These are phyloP conservation scores for Hansenula lynferdii DNA, from an alignment of 1,139 yeast species.

Conservation along the genomic window DNA sequence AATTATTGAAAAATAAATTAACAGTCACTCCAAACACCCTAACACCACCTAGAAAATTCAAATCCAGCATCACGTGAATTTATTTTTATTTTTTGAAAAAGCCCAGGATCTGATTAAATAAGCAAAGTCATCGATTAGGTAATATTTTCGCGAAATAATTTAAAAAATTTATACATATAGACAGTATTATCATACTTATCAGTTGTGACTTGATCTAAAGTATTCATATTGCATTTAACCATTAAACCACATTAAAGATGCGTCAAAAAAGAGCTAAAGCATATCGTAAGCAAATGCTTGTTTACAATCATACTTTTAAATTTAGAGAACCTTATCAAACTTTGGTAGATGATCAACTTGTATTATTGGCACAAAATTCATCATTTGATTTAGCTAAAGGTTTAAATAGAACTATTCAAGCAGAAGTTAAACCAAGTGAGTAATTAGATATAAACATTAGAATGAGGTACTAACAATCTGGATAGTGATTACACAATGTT, in stretches of 20 bases:
- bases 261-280: conserved; percentile 95
- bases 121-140: background rate
- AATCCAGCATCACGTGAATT: background rate
- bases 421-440: conserved; percentile 65
- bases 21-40: background rate
- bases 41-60: background rate
- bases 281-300: conserved; percentile 87
- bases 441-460: conserved; percentile 12
- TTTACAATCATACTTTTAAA: conserved; percentile 78
- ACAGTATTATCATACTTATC: too few relatives aligned
- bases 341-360: conserved; percentile 74
- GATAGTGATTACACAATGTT: conserved; percentile 84
- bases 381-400: conserved; percentile 75
- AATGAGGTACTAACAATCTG: background rate
- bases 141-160: background rate
- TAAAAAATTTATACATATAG: background rate
- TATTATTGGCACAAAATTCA: conserved; percentile 58
- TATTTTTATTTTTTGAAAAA: too few relatives aligned
- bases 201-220: background rate
- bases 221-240: background rate
- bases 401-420: conserved; percentile 77
- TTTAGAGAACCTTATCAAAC: conserved; percentile 95
- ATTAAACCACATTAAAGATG: conserved; percentile 42
- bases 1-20: too few relatives aligned
- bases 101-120: background rate